Percentiles rank a stretch among this genome's conserved stretches.
phyloP scores from a whole-genome alignment of 345 rosid species.

The Physaria fendleri region DNA sequence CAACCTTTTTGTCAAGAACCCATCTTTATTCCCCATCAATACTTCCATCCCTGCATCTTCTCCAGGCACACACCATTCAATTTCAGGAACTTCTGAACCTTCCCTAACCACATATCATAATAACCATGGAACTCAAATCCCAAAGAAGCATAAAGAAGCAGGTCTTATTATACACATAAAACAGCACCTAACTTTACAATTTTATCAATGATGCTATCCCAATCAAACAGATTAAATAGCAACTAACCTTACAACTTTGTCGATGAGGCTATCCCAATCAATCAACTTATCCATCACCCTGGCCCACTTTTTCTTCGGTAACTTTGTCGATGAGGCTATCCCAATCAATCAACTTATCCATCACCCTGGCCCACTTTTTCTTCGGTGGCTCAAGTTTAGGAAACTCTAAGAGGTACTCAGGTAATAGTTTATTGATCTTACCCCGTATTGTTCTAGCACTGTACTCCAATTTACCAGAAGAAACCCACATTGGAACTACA shows the following conservation, averaged over 20 bases:
- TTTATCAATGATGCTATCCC: too few relatives aligned
- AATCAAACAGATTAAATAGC: too few relatives aligned
- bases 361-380: slow-evolving; percentile 39
- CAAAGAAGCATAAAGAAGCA: background rate
- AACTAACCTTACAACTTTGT: too few relatives aligned
- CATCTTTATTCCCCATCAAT: slow-evolving; percentile 59
- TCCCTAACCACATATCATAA: slow-evolving; percentile 44
- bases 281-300: slow-evolving; percentile 16
- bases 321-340: slow-evolving; percentile 48
- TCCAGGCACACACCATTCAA: slow-evolving; percentile 83
- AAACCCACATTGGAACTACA: slow-evolving; percentile 81
- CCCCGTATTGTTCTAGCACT: slow-evolving; percentile 70
- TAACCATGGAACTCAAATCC: background rate
- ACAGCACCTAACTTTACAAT: slow-evolving; percentile 52
- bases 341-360: slow-evolving; percentile 48
- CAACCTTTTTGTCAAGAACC: slow-evolving; percentile 75
- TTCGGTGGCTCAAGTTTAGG: slow-evolving; percentile 43
- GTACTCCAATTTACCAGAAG: slow-evolving; percentile 76
- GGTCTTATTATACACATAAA: background rate
- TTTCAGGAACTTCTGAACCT: slow-evolving; percentile 87
- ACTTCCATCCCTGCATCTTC: slow-evolving; percentile 75
- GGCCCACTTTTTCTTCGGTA: slow-evolving; percentile 44
- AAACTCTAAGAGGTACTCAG: slow-evolving; percentile 70
- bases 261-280: too few relatives aligned
- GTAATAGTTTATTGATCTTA: slow-evolving; percentile 62